Evolutionary conservation across 1,139 yeast genomes (phyloP), one percentile per base, ranked within the genome.

Genomic region (Blastobotrys persicus): DNA sequence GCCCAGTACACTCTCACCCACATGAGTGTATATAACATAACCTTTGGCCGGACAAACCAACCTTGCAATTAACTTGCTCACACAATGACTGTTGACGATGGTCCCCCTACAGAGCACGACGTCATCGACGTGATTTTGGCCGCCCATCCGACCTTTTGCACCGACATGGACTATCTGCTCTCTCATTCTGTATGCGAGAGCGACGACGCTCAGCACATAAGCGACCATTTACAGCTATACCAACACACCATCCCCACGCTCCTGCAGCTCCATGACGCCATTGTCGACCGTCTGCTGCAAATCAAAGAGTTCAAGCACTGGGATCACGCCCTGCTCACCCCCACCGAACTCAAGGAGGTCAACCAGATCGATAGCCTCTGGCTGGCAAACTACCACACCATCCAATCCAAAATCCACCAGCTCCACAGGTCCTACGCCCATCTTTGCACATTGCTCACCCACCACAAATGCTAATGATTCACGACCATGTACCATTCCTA

Each of bases 291-390:
- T 9, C 41, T 37, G 28, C 6, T 23, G 12, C 41, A 23, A 7
- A 37, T 37, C 41, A 37, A 37, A 9, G 41, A 37, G 41, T 37
- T 37, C 14, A 19, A 16, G n/a, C 17, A 18, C 28, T 37, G 41
- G 41, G 41, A 37, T 14, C 19, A 37, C n/a, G 13, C 19, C 5
- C 26, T 23, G 7, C 13, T 37, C 28, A 37, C 41, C n/a, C 41
- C 41, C 3, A 23, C 41, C 3, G 41, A 37, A 12, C 23, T 17
- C 26, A 37, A 37, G n/a, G 41, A 37, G 13, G 28, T 37, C 13
- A 19, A 17, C n/a, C 23, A 37, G 13, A 23, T 23, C 14, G 19
- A 37, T 28, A 37, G 19, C 41, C 5, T 37, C 14, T 37, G 41
- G 41, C 17, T 13, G 5, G 23, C 26, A n/a, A 37, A 37, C 28